Conservation (phyloP, 768 basidiomycete species). For the Russula lepida region DNA sequence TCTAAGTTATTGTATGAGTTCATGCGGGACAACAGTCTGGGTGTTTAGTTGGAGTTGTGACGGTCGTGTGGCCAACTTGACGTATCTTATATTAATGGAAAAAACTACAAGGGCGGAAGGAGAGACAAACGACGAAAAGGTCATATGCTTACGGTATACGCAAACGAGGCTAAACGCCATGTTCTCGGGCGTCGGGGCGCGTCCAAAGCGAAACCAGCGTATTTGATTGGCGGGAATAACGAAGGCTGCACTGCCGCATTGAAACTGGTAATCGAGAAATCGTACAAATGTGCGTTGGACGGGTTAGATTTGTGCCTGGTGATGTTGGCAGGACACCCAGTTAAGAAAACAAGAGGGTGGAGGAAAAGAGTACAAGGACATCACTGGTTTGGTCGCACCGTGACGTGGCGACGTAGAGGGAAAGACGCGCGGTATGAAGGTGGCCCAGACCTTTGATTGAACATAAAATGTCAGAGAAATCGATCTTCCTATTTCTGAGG, state of each 20-base stretch:
- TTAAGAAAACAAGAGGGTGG: neutral
- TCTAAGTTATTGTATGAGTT: neutral
- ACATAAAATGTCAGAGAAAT: no score
- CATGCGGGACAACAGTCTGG: neutral
- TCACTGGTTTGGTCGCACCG: neutral
- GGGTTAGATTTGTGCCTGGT: slow-evolving; percentile 9
- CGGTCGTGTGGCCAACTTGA: neutral
- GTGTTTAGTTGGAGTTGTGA: neutral
- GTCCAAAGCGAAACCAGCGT: neutral
- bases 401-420: neutral
- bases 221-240: neutral
- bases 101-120: neutral
- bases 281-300: neutral
- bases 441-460: neutral
- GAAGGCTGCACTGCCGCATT: neutral
- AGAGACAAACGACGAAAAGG: neutral
- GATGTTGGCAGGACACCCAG: slow-evolving; percentile 2
- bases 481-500: no score
- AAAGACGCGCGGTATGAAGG: neutral
- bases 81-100: slow-evolving; percentile 3
- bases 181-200: neutral
- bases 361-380: neutral
- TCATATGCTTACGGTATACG: neutral
- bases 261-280: neutral
- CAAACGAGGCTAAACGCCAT: neutral